Percentiles rank a stretch among this genome's conserved stretches.
Evolutionary conservation across 352 stramenopile genomes (phyloP).

Genomic region (Phytophthora colocasiae): DNA sequence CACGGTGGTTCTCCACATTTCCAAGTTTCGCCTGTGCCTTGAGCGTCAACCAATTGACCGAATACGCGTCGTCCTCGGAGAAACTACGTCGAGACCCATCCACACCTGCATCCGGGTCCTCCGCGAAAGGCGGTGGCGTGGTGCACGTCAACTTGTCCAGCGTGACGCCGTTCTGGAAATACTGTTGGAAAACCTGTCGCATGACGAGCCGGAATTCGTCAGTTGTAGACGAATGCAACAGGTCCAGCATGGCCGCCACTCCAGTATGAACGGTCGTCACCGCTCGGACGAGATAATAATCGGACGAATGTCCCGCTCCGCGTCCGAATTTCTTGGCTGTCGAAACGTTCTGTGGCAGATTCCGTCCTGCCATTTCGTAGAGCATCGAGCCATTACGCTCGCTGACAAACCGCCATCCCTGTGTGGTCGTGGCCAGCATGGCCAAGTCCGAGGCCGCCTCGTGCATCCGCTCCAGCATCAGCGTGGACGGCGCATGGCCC

Average conservation of each 20-base stretch:
- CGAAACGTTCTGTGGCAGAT: constrained; percentile 48
- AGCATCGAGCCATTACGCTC: constrained; percentile 63
- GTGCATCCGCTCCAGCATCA: constrained; percentile 71
- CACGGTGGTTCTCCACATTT: constrained; percentile 48
- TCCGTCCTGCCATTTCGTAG: constrained; percentile 67
- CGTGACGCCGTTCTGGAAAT: constrained; percentile 58
- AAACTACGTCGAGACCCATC: constrained; percentile 44
- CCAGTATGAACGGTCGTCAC: constrained; percentile 62
- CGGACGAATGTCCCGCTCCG: constrained; percentile 54
- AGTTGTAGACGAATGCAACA: constrained; percentile 53
- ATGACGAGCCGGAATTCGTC: constrained; percentile 61
- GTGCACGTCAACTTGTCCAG: constrained; percentile 72
- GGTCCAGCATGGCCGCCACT: constrained; percentile 53
- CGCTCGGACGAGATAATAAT: constrained; percentile 73
- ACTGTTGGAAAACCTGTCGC: constrained; percentile 65
- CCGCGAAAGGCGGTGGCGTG: constrained; percentile 55
- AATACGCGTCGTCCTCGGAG: constrained; percentile 73
- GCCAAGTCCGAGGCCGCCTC: constrained; percentile 65
- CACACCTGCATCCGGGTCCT: constrained; percentile 34
- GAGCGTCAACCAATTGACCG: constrained; percentile 73
- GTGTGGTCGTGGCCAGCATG: constrained; percentile 48
- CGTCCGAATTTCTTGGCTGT: constrained; percentile 58
- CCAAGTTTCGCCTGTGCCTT: constrained; percentile 44
- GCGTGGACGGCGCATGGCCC: constrained; percentile 58
- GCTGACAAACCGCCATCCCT: constrained; percentile 58